phyloP scores from a whole-genome alignment of 1,284 basidiomycete genomes.

The Anthracocystis walkeri region DNA sequence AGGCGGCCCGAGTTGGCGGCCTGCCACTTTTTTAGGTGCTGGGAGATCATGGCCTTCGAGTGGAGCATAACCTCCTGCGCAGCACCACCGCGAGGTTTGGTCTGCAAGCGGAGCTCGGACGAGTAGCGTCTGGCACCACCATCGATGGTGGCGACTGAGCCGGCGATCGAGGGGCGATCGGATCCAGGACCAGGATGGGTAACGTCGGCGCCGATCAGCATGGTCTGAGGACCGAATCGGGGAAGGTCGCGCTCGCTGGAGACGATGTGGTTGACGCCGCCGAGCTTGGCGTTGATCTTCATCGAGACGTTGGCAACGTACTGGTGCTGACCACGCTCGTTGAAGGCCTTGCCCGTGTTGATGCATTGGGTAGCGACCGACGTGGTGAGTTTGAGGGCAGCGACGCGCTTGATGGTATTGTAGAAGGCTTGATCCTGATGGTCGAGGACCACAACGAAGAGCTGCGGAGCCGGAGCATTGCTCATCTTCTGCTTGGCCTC shows the following conservation, averaged over 20 bases:
- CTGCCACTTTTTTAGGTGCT: slow-evolving; percentile 53
- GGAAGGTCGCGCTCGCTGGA: slow-evolving; percentile 54
- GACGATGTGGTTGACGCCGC: slow-evolving; percentile 70
- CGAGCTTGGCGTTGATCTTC: slow-evolving; percentile 71
- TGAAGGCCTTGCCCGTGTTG: slow-evolving; percentile 53
- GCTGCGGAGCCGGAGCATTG: slow-evolving; percentile 44
- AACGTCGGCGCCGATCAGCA: slow-evolving; percentile 71
- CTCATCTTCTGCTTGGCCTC: slow-evolving; percentile 14
- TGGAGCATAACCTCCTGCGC: slow-evolving; percentile 69
- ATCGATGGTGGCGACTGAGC: slow-evolving; percentile 70
- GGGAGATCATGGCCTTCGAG: slow-evolving; percentile 51
- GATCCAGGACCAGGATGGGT: slow-evolving; percentile 64
- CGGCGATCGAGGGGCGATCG: slow-evolving; percentile 72
- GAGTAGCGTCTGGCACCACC: slow-evolving; percentile 69
- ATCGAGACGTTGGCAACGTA: slow-evolving; percentile 71
- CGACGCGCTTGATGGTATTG: slow-evolving; percentile 70
- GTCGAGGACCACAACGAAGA: slow-evolving; percentile 54
- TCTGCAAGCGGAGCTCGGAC: slow-evolving; percentile 71
- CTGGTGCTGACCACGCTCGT: slow-evolving; percentile 68
- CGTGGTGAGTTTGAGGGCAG: slow-evolving; percentile 66
- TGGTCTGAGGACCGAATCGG: slow-evolving; percentile 64
- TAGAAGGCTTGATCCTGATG: slow-evolving; percentile 67
- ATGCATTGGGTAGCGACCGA: slow-evolving; percentile 68
- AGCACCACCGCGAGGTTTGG: slow-evolving; percentile 60
- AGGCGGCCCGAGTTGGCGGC: slow-evolving; percentile 62